Evolutionary conservation across 2,329 filamentous ascomycete species (phyloP), one percentile per base, ranked within the genome.

Genomic region (Reticulascus tulasneorum): DNA sequence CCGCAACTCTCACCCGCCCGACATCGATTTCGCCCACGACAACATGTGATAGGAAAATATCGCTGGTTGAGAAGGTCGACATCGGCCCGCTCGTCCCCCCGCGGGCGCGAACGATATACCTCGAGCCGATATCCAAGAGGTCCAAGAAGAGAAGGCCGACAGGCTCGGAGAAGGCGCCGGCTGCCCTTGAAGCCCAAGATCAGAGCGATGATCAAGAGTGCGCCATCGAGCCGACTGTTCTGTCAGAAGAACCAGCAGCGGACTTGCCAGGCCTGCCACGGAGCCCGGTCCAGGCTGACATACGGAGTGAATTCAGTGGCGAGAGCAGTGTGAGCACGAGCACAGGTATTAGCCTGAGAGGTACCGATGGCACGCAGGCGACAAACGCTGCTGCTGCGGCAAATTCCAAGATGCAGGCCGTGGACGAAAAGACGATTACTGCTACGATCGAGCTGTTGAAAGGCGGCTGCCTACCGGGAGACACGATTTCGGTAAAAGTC

Each of bases 1-100:
- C 87, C 6, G 84, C 91, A 21, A 96, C 89, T 8, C 62, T 97
- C 38, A 97, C 91, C 15, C 80, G 89, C 38, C 91, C 93, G 15
- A 93, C 86, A 0, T 82, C 89, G 6, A 94, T 96, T 44, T 76
- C 83, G 11, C 83, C 91, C 3, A 89, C 83, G 3, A 75, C 82
- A 9, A 84, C 79, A 23, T 93, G 86, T 62, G 88, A 94, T 48
- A 77, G 81, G 43, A 90, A 89, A 52, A 73, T 98, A 16, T 79
- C 82, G 41, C 68, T 96, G 7, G 67, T 86, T 22, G 88, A 96
- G 59, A 80, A 77, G 40, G 82, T 97, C 33, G 93, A 98, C 54
- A 82, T 97, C 46, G 87, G 86, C 6, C 66, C 79, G 2, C 70
- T 96, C 21, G 67, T 74, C 9, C 72, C 80, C 3, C 90, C 90